Base-by-base conservation (phyloP, 2,329 filamentous ascomycete species). In the Blumeria graminis region DNA sequence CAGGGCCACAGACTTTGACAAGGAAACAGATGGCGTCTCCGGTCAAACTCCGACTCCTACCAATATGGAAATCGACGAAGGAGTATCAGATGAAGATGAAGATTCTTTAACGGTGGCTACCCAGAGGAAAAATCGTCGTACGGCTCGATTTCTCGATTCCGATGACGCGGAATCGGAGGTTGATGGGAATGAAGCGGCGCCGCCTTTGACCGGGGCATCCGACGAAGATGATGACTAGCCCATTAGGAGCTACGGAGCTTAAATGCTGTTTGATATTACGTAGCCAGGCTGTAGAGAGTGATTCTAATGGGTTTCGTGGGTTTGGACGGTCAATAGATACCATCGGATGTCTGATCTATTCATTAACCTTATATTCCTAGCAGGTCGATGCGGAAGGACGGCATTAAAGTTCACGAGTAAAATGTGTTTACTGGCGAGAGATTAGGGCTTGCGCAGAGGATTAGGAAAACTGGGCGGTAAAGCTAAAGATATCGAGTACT, bases 161-260 rank as follows among this genome's bases (percentile, higher is more conserved):
- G 65, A 67, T 35, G 64, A 66, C 36, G 64, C 65, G 18, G 63
- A 66, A 16, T 64, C 63, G 50, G 65, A 63, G n/a, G 64, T 62
- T 4, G 63, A 63, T 55, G 62, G 57, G 18, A 60, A 62, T 55
- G 59, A 41, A n/a, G 62, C 65, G 58, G 65, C 64, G 22, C 64
- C 64, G 5, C 22, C 22, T 28, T 65, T 66, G 64, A 61, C 55
- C 18, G 63, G 63, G 55, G 55, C 57, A 35, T 57, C 54, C 38
- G 62, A 61, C 53, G 60, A 59, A 10, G 63, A 61, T 10, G 61
- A 63, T 53, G 64, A 62, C 52, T 63, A 62, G 56, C 18, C 22
- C 2, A 22, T 1, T 1, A 22, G 45, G 11, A 41, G 4, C 3
- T 41, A 41, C 14, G 22, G 22, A 4, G 22, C 22, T 28, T 28